Evolutionary conservation across 805 yeast species (phyloP).

Genomic region (Sugiyamaella valdiviana): DNA sequence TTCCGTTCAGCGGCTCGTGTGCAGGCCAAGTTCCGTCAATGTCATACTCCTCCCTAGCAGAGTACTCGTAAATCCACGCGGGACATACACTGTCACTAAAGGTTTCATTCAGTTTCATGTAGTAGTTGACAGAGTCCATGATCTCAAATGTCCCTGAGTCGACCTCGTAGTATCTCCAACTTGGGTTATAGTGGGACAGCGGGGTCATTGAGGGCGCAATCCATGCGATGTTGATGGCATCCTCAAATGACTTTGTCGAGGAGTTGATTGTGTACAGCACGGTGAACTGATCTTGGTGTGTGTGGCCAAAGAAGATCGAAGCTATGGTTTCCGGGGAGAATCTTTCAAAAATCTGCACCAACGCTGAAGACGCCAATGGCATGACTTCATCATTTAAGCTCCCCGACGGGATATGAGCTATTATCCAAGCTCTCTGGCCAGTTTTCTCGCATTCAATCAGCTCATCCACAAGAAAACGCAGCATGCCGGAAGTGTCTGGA

Average conservation of each 20-base stretch:
- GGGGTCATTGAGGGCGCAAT: constrained; percentile 64
- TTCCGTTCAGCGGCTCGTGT: constrained; percentile 54
- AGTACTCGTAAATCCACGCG: constrained; percentile 56
- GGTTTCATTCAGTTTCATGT: constrained; percentile 44
- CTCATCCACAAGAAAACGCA: constrained; percentile 57
- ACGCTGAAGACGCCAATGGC: constrained; percentile 54
- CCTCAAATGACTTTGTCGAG: constrained; percentile 37
- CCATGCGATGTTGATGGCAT: constrained; percentile 49
- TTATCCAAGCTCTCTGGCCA: constrained; percentile 63
- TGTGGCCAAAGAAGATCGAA: constrained; percentile 64
- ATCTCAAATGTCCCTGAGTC: constrained; percentile 55
- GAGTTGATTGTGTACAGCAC: constrained; percentile 43
- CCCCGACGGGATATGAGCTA: constrained; percentile 63
- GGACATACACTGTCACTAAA: constrained; percentile 43
- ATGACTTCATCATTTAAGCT: constrained; percentile 49
- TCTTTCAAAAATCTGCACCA: constrained; percentile 53
- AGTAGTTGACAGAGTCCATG: constrained; percentile 52
- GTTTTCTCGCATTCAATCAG: constrained; percentile 49
- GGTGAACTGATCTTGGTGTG: constrained; percentile 63
- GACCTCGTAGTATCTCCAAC: constrained; percentile 67
- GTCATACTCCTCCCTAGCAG: constrained; percentile 46
- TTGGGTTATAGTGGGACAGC: constrained; percentile 52
- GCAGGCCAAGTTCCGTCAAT: constrained; percentile 46
- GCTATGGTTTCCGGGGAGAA: constrained; percentile 67
- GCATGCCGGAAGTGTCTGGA: constrained; percentile 58